These are phyloP conservation scores for Phytophthora boehmeriae DNA, from an alignment of 352 stramenopile genomes.

Conservation along the genomic window DNA sequence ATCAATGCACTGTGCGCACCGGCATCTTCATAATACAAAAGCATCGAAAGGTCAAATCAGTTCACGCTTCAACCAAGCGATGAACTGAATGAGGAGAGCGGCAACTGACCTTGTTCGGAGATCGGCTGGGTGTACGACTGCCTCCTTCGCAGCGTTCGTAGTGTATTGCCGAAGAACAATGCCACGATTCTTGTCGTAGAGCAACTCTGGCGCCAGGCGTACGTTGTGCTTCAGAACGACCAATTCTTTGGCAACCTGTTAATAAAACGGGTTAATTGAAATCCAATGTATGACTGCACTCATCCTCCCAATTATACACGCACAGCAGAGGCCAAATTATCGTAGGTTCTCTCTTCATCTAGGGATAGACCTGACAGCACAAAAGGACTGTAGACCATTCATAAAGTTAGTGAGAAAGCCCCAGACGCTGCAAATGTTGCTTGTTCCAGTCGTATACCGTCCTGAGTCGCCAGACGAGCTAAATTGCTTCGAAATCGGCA, in stretches of 20 bases:
- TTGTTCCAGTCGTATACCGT: constrained; percentile 41
- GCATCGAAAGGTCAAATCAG: background rate
- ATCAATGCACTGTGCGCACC: constrained; percentile 86
- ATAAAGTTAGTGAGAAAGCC: background rate
- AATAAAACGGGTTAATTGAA: constrained; percentile 1
- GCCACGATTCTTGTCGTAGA: constrained; percentile 80
- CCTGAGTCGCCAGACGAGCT: constrained; percentile 77
- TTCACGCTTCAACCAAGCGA: constrained; percentile 2
- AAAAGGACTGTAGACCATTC: constrained; percentile 60
- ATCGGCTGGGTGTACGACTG: constrained; percentile 72
- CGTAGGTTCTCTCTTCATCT: constrained; percentile 75
- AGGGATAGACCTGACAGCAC: constrained; percentile 71
- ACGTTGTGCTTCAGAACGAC: constrained; percentile 80
- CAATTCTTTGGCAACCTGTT: constrained; percentile 76
- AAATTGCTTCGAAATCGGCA: constrained; percentile 81
- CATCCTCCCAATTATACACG: constrained; percentile 2
- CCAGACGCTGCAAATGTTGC: background rate
- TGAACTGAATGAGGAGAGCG: background rate
- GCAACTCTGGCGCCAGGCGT: constrained; percentile 70
- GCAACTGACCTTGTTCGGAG: constrained; percentile 64
- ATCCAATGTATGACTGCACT: background rate
- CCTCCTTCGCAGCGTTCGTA: constrained; percentile 73
- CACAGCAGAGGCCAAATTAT: constrained; percentile 68
- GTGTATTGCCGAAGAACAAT: constrained; percentile 84
- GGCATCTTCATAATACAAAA: constrained; percentile 50